Evolutionary conservation across 2,329 filamentous ascomycete species (phyloP).

Genomic region (Aplosporella prunicola): DNA sequence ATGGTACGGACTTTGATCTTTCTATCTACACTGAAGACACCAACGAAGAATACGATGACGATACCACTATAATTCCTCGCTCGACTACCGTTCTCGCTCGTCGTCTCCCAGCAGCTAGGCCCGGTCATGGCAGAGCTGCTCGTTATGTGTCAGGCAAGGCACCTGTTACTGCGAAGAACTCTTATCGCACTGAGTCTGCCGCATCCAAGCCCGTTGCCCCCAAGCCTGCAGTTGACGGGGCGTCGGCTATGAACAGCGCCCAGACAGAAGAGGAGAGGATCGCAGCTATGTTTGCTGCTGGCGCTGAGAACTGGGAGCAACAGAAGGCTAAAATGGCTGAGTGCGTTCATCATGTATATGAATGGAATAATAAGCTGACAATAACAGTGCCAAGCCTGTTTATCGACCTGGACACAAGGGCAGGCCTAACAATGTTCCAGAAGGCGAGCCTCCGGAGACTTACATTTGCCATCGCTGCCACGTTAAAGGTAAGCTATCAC

Average conservation of each 20-base stretch:
- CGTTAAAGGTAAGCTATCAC: constrained; percentile 57
- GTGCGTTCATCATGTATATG: constrained; percentile 21
- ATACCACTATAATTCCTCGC: constrained; percentile 92
- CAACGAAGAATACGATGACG: constrained; percentile 95
- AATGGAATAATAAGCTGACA: constrained; percentile 7
- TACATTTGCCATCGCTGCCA: constrained; percentile 96
- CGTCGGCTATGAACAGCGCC: constrained; percentile 61
- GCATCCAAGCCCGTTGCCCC: constrained; percentile 41
- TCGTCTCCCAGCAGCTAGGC: constrained; percentile 71
- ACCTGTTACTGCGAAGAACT: constrained; percentile 78
- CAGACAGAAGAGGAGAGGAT: constrained; percentile 93
- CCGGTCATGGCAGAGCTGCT: constrained; percentile 80
- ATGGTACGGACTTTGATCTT: constrained; percentile 93
- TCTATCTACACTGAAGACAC: constrained; percentile 89
- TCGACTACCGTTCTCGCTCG: constrained; percentile 89
- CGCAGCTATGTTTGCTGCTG: constrained; percentile 81
- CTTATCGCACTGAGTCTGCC: constrained; percentile 55
- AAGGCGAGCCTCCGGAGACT: constrained; percentile 83
- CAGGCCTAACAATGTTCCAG: constrained; percentile 71
- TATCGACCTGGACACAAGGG: constrained; percentile 29
- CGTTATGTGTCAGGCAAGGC: constrained; percentile 96
- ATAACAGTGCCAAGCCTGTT: constrained; percentile 34
- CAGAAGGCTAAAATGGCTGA: constrained; percentile 89
- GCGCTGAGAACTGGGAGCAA: constrained; percentile 84
- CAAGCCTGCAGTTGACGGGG: constrained; percentile 41